These are phyloP conservation scores for Trichoderma orchidacearum DNA, from an alignment of 495 filamentous ascomycete species.

Conservation along the genomic window DNA sequence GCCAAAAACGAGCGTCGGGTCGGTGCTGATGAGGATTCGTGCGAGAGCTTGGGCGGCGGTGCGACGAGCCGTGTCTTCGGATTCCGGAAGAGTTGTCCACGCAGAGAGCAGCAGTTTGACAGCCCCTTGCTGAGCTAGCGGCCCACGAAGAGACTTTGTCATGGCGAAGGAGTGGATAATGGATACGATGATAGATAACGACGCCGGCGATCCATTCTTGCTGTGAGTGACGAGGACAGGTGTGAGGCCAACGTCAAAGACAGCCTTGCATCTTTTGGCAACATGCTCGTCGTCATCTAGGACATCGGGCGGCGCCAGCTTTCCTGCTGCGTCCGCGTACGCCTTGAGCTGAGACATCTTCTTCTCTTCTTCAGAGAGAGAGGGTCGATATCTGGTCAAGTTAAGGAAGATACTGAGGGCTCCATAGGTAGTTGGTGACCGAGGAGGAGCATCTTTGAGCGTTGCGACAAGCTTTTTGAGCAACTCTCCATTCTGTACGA, in stretches of 20 bases:
- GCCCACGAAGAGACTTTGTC: constrained; percentile 54
- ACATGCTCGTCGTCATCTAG: constrained; percentile 65
- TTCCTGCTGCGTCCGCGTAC: constrained; percentile 71
- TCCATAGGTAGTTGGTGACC: constrained; percentile 67
- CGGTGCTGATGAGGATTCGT: constrained; percentile 80
- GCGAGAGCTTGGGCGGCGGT: constrained; percentile 75
- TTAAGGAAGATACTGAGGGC: constrained; percentile 72
- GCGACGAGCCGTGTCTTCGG: constrained; percentile 36
- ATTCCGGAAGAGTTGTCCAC: constrained; percentile 41
- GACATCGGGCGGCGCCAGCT: constrained; percentile 44
- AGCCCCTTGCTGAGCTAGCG: constrained; percentile 80
- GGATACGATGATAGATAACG: constrained; percentile 51
- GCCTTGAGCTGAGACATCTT: constrained; percentile 80
- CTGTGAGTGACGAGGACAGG: constrained; percentile 57
- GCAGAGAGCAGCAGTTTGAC: constrained; percentile 68
- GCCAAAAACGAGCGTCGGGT: constrained; percentile 76
- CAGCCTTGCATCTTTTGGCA: constrained; percentile 54
- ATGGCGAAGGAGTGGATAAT: constrained; percentile 68
- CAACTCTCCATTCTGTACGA: constrained; percentile 52
- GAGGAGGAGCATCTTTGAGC: constrained; percentile 43
- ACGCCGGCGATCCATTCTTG: constrained; percentile 49
- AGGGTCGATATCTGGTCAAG: constrained; percentile 66
- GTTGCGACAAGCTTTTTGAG: constrained; percentile 51
- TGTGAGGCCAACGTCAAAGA: constrained; percentile 65
- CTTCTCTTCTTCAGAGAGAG: constrained; percentile 81